Evolutionary conservation across 2,329 filamentous ascomycete species (phyloP).

Genomic region (Talaromyces piceae): DNA sequence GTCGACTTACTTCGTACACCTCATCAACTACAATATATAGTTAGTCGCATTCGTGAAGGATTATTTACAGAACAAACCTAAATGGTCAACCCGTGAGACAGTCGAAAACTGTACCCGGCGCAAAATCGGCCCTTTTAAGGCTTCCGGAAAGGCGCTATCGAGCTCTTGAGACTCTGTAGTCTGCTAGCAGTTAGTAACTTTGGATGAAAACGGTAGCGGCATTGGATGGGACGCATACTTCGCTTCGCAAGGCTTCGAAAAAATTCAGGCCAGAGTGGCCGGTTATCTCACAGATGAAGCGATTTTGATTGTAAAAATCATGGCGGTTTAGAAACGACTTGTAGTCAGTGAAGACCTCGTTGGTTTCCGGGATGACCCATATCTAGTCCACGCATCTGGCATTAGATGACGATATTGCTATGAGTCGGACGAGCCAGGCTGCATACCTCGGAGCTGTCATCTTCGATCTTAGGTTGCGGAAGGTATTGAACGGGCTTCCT

Average conservation of each 20-base stretch:
- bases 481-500: constrained; percentile 86
- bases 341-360: constrained; percentile 82
- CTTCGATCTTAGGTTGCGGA: constrained; percentile 61
- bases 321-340: constrained; percentile 78
- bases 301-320: constrained; percentile 89
- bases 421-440: background rate
- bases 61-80: constrained; percentile 42
- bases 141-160: constrained; percentile 84
- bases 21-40: constrained; percentile 37
- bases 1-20: constrained; percentile 39
- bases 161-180: constrained; percentile 77
- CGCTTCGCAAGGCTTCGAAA: constrained; percentile 85
- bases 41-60: constrained; percentile 16
- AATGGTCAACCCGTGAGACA: constrained; percentile 78
- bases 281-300: constrained; percentile 93
- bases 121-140: constrained; percentile 82
- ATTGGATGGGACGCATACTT: constrained; percentile 54
- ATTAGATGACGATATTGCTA: background rate
- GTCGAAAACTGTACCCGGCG: constrained; percentile 87
- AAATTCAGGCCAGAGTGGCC: constrained; percentile 87
- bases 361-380: constrained; percentile 84
- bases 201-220: background rate
- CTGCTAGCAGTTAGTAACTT: constrained; percentile 35
- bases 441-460: constrained; percentile 76
- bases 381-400: constrained; percentile 49